These are phyloP conservation scores for Lachnum nothofagi DNA, from an alignment of 2,329 filamentous ascomycete species.

Conservation along the genomic window DNA sequence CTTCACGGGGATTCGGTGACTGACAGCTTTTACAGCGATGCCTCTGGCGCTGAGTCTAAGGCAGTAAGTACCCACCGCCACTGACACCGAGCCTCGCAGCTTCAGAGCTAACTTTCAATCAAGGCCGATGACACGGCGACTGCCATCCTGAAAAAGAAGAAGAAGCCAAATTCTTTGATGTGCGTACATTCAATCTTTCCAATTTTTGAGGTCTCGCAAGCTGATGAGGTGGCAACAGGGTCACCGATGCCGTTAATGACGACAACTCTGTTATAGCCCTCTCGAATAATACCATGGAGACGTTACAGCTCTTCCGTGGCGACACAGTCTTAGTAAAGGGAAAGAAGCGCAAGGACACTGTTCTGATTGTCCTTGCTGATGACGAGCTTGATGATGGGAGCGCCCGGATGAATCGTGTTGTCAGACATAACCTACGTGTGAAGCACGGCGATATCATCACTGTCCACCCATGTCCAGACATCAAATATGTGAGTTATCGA, in stretches of 20 bases:
- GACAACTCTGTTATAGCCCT: conserved; percentile 99
- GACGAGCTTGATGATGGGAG: conserved; percentile 97
- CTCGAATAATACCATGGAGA: conserved; percentile 98
- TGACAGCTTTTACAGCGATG: conserved; percentile 60
- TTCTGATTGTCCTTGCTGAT: conserved; percentile 93
- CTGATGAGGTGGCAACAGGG: conserved; percentile 52
- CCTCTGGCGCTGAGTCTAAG: conserved; percentile 82
- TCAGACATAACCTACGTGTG: conserved; percentile 95
- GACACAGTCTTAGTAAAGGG: conserved; percentile 97
- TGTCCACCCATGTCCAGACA: conserved; percentile 95
- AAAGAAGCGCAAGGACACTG: conserved; percentile 99
- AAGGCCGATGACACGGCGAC: conserved; percentile 88
- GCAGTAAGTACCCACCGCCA: conserved; percentile 52
- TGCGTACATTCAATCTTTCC: conserved; percentile 43
- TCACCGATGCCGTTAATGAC: conserved; percentile 97
- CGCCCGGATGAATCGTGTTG: conserved; percentile 95
- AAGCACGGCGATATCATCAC: conserved; percentile 98
- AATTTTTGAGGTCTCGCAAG: conserved; percentile 24
- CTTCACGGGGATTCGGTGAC: conserved; percentile 14
- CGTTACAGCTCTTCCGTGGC: conserved; percentile 94
- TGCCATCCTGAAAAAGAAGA: conserved; percentile 99
- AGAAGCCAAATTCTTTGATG: conserved; percentile 99
- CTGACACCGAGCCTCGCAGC: conserved; percentile 25
- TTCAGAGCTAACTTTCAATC: conserved; percentile 33
- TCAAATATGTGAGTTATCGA: conserved; percentile 84